Base-by-base conservation (phyloP, 306 rosid species). In the Notholithocarpus densiflorus region DNA sequence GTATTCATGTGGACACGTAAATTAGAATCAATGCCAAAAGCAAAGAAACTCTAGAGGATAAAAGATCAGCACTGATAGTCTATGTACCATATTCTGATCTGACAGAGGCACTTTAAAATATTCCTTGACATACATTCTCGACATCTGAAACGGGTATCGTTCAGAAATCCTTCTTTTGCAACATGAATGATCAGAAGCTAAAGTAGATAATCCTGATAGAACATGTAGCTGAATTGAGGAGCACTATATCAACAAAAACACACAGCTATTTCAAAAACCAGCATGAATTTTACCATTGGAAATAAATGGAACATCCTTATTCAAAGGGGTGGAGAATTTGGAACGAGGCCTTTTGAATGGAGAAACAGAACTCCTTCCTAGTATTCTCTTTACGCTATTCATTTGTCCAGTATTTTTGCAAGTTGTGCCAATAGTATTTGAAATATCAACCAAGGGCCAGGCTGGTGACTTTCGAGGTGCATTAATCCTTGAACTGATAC, bases 321-420 rank as follows among this genome's bases (percentile, higher is more conserved):
- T 90, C 73, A 81, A 78, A 68, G 89, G 89, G 23, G 86, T 80
- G 60, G 90, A 76, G 79, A 76, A 79, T 51, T 90, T 85, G 71
- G 89, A 86, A 69, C 97, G 97, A 51, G 97, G 98, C 87, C 52
- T 90, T 89, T 92, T 94, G 75, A 94, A 94, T 37, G 97, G 88
- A 87, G 98, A 89, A 78, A 75, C 64, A 27, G 82, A 85, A 79
- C 82, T 81, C 77, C 79, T 79, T 80, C 93, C 84, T 14, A 86
- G 77, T 81, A 86, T 91, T 89, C 93, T 88, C 86, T 88, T 92
- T 65, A 83, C 89, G 70, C 79, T 51, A 43, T 57, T 40, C 61
- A 66, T 80, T 52, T 82, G 84, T 24, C 71, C 82, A 79, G 55
- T 72, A 68, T 75, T 84, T 75, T 79, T 71, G 72, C 82, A 52